Evolutionary conservation across 352 stramenopile genomes (phyloP), one percentile per base, ranked within the genome.

Genomic region (Phytophthora agathidicida): DNA sequence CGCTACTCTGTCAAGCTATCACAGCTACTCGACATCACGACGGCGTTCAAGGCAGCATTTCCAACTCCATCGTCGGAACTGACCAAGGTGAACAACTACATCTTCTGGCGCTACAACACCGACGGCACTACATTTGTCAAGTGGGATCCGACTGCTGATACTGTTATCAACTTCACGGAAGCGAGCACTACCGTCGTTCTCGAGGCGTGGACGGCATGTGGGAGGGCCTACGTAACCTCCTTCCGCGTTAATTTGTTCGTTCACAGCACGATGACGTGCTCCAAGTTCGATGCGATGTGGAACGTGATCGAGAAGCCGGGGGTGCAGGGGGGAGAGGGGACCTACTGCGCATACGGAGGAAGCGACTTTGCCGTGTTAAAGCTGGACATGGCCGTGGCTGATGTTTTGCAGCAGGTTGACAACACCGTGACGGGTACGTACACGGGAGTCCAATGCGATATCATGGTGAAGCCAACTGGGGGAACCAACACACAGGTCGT

Each of bases 131-230:
- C 28, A 3, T 68, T 41, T 14, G 19, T 41, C 14, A 28, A 41
- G 6, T 68, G 59, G 59, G 16, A 53, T 9, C 59, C 59, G 3
- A 11, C 28, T 10, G 11, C 14, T 24, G 41, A 56, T 11, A 53
- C 27, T 9, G 23, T 26, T 10, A 53, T 75, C 31, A 55, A 30
- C n/a, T 83, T 88, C 43, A 37, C 37, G 13, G 38, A 48, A 3
- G 7, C 71, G 4, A 60, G 68, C 37, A 77, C 71, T 16, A 68
- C 68, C 23, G 48, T 87, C 46, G 63, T 56, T 5, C 14, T 88
- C 7, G 71, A 88, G 49, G 78, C 75, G 2, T 88, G 78, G 78
- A 80, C 74, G n/a, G 59, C 77, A 11, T 88, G 75, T 37, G 78
- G 78, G 50, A 24, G 56, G 78, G n/a, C 24, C 17, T 43, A 46